Percentiles rank a stretch among this genome's conserved stretches.
Conservation (phyloP, 2,329 filamentous ascomycete species). For the Ceratocystis alfenasii region DNA sequence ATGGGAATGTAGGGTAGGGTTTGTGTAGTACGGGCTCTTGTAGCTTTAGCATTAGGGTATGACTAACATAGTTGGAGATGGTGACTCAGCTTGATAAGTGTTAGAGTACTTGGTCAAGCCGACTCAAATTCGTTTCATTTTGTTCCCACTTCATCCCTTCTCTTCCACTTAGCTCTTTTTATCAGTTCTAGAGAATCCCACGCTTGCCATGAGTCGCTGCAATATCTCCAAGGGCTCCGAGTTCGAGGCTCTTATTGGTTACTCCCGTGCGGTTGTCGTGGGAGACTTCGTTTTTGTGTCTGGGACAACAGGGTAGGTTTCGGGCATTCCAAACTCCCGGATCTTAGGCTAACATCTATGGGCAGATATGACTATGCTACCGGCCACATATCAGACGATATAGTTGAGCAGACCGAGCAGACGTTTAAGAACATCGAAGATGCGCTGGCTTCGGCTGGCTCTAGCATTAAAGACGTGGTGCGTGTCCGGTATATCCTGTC, state of each 20-base stretch:
- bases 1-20: too few species aligned
- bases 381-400: constrained; percentile 34
- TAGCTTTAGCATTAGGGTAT: too few species aligned
- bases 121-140: not conserved
- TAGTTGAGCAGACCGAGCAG: constrained; percentile 40
- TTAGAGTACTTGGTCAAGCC: not conserved
- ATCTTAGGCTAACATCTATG: not conserved
- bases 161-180: not conserved
- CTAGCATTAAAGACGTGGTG: constrained; percentile 37
- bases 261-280: constrained; percentile 41
- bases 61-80: too few species aligned
- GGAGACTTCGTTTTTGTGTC: constrained; percentile 43
- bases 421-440: constrained; percentile 37
- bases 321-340: not conserved
- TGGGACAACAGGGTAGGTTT: constrained; percentile 40
- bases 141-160: not conserved
- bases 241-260: constrained; percentile 43
- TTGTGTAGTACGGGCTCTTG: too few species aligned
- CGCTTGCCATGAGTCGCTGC: not conserved
- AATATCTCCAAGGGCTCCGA: constrained; percentile 38
- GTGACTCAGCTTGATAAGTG: too few species aligned
- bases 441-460: constrained; percentile 36
- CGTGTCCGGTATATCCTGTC: constrained; percentile 43
- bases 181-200: not conserved
- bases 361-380: constrained; percentile 41